Percentiles rank a stretch among this genome's conserved stretches.
Conservation (phyloP, 176 grass and related monocot species). For the Musa troglodytarum region DNA sequence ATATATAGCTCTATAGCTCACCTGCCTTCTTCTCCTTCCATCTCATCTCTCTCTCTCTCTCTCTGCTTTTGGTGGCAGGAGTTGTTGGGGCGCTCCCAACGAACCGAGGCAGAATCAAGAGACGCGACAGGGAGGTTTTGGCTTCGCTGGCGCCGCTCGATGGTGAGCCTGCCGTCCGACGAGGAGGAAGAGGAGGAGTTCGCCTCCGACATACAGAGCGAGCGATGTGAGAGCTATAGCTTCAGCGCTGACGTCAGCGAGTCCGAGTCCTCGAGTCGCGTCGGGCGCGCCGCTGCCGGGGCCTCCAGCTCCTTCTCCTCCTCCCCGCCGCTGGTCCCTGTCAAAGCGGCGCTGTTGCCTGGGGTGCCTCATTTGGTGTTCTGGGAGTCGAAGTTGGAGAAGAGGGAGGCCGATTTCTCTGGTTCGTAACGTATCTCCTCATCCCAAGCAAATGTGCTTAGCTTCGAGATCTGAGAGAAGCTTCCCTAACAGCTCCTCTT, state of each 20-base stretch:
- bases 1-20: not conserved
- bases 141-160: slow-evolving; percentile 7
- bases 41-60: not conserved
- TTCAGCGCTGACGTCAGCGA: slow-evolving; percentile 90
- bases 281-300: slow-evolving; percentile 1
- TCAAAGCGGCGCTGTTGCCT: slow-evolving; percentile 27
- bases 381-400: slow-evolving; percentile 9
- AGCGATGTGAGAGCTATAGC: slow-evolving; percentile 78
- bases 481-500: not conserved
- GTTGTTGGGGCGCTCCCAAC: not conserved
- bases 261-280: slow-evolving; percentile 65
- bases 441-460: not conserved
- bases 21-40: slow-evolving; percentile 1
- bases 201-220: slow-evolving; percentile 33
- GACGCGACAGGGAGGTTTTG: not conserved
- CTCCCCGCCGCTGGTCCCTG: slow-evolving; percentile 20
- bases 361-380: not conserved
- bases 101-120: not conserved
- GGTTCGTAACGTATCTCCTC: not conserved
- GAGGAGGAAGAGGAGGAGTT: slow-evolving; percentile 66
- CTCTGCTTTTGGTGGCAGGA: too few relatives aligned
- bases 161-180: slow-evolving; percentile 62
- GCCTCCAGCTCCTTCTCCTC: slow-evolving; percentile 60
- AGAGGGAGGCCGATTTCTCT: not conserved
- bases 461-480: not conserved